Conservation (phyloP, 164 flowering plant species). For the Nymphaea colorata region DNA sequence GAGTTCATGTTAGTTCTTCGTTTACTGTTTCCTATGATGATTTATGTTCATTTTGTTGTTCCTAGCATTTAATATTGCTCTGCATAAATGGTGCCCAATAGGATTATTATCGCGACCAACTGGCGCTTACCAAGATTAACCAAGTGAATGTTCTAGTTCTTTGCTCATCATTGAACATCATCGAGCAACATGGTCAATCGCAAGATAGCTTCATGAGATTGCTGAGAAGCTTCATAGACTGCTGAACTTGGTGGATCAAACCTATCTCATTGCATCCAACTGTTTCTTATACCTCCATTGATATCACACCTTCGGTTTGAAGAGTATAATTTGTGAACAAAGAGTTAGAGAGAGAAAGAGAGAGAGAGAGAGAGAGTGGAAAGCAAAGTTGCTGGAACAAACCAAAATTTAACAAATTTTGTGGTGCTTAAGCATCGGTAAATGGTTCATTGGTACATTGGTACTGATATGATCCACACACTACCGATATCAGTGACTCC, state of each 20-base stretch:
- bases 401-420: too few relatives aligned
- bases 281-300: too few relatives aligned
- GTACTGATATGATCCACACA: too few relatives aligned
- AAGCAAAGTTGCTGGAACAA: not conserved
- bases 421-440: too few relatives aligned
- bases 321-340: not conserved
- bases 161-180: constrained; percentile 40
- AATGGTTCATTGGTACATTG: too few relatives aligned
- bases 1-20: not conserved
- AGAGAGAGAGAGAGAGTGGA: not conserved
- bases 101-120: constrained; percentile 81
- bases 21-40: not conserved
- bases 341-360: too few relatives aligned
- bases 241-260: too few relatives aligned
- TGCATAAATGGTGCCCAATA: constrained; percentile 7
- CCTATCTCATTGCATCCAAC: too few relatives aligned
- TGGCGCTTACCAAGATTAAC: constrained; percentile 29
- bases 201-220: constrained; percentile 34
- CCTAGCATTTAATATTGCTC: too few relatives aligned
- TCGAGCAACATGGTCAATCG: constrained; percentile 20
- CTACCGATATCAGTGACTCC: too few relatives aligned
- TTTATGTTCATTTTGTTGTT: not conserved
- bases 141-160: constrained; percentile 52
- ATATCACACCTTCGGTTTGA: too few relatives aligned
- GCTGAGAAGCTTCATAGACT: constrained; percentile 14